phyloP scores from a whole-genome alignment of 441 rosid species.

The Codiaeum variegatum region DNA sequence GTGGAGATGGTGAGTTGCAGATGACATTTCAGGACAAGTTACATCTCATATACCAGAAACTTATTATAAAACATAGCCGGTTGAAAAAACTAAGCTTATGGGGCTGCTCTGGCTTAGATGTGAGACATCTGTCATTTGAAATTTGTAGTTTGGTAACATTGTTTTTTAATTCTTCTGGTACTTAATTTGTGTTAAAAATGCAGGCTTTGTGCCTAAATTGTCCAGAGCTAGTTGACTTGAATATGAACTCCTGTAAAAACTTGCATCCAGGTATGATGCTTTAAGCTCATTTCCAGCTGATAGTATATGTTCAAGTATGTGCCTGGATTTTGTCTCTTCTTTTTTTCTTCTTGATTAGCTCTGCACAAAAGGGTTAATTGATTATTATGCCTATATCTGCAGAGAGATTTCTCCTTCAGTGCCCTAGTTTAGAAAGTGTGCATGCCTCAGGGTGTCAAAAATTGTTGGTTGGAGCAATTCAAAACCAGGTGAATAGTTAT shows the following conservation, averaged over 20 bases:
- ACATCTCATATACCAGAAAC: constrained; percentile 70
- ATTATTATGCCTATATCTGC: constrained; percentile 10
- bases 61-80: constrained; percentile 73
- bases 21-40: constrained; percentile 41
- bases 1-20: constrained; percentile 36
- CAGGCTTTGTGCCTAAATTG: constrained; percentile 89
- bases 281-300: not conserved
- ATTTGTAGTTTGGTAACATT: constrained; percentile 6
- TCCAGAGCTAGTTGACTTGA: constrained; percentile 81
- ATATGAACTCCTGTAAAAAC: constrained; percentile 71
- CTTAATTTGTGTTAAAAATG: constrained; percentile 33
- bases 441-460: constrained; percentile 77
- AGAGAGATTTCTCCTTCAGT: constrained; percentile 79
- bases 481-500: constrained; percentile 57
- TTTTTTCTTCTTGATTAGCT: not conserved
- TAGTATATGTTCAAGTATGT: constrained; percentile 16
- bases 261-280: constrained; percentile 62
- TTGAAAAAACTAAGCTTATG: constrained; percentile 89
- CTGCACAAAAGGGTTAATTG: not conserved
- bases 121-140: constrained; percentile 35
- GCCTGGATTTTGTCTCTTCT: not conserved
- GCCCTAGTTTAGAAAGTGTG: constrained; percentile 71
- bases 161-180: constrained; percentile 17
- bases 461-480: constrained; percentile 52
- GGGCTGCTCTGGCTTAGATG: constrained; percentile 97